Evolutionary conservation across 2,329 filamentous ascomycete genomes (phyloP), one percentile per base, ranked within the genome.

Genomic region (Phaeosphaeriaceae sp.): DNA sequence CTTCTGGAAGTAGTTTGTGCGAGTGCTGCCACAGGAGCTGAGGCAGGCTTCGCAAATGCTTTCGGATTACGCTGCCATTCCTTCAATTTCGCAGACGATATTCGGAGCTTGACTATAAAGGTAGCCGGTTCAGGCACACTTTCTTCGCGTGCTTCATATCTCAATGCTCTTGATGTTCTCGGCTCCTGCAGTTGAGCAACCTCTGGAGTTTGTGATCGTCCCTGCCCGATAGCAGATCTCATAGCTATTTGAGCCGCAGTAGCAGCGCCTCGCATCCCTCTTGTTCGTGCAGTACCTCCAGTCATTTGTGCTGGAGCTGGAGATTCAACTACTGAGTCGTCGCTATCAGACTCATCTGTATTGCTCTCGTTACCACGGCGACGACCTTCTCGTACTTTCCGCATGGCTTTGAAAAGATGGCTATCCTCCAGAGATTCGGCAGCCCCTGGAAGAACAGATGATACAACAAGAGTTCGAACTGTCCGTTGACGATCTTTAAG

Each of bases 401-500:
- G 73, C 28, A 76, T 72, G 6, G 76, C 68, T 76, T 96, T 96
- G 78, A 89, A 96, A 5, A 97, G 81, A 36, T 91, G 85, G 65
- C 90, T 96, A 36, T 94, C 90, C 54, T 97, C 92, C 37, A 96
- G 78, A 3, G 83, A 83, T 46, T 85, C 78, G 4, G 89, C 93
- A 4, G 91, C 90, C 18, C 93, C 94, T 13, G 94, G 94, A 50
- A 99, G 83, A 16, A 96, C 92, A 3, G 90, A 92, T 8, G 93
- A 97, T 1, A 99, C 91, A 43, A 97, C 84, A 60, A 97, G 82
- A 0, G 93, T 97, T 38, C 94, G 86, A 48, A 97, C 93, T 1
- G 94, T 97, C 42, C 93, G 86, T 75, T 94, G 93, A 46, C 92
- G 85, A 64, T 99, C 94, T 71, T 95, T 96, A 50, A 99, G 85